A percentile compares a stretch with the other conserved stretches of the same genome.
Evolutionary conservation across 2,329 filamentous ascomycete genomes (phyloP).

Genomic region (Cercospora beticola): DNA sequence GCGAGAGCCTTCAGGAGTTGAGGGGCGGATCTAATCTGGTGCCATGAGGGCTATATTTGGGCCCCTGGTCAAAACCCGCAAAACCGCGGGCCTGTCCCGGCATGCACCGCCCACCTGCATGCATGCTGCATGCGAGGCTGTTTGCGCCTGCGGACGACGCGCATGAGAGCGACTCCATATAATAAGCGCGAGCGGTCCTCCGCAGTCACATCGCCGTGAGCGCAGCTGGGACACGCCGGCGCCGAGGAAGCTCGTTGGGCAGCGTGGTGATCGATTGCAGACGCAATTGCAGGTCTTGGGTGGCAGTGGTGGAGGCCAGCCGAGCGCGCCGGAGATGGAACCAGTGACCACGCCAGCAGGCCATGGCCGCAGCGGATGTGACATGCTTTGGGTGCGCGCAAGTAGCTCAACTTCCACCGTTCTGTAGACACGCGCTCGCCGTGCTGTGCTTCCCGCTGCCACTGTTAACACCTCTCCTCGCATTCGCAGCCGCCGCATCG

Average conservation of each 20-base stretch:
- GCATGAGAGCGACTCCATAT: not conserved
- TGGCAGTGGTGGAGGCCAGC: not conserved
- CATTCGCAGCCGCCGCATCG: not conserved
- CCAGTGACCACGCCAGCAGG: not conserved
- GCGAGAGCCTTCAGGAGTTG: not conserved
- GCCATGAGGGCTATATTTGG: not conserved
- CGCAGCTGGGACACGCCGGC: not conserved
- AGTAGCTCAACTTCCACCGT: not conserved
- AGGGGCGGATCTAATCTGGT: not conserved
- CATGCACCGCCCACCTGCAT: not conserved
- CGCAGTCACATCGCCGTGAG: not conserved
- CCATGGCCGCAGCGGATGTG: not conserved
- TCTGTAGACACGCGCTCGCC: not conserved
- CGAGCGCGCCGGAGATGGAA: not conserved
- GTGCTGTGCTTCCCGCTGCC: not conserved
- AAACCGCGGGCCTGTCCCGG: not conserved
- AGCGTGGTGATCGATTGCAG: not conserved
- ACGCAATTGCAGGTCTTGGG: not conserved
- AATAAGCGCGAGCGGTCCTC: not conserved
- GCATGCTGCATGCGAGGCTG: constrained; percentile 7
- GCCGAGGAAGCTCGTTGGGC: not conserved
- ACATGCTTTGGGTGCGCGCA: not conserved
- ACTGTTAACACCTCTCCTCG: not conserved
- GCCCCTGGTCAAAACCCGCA: not conserved
- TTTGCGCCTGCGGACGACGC: not conserved